Evolutionary conservation across 306 rosid genomes (phyloP), one percentile per base, ranked within the genome.

Genomic region (Aeschynomene evenia): DNA sequence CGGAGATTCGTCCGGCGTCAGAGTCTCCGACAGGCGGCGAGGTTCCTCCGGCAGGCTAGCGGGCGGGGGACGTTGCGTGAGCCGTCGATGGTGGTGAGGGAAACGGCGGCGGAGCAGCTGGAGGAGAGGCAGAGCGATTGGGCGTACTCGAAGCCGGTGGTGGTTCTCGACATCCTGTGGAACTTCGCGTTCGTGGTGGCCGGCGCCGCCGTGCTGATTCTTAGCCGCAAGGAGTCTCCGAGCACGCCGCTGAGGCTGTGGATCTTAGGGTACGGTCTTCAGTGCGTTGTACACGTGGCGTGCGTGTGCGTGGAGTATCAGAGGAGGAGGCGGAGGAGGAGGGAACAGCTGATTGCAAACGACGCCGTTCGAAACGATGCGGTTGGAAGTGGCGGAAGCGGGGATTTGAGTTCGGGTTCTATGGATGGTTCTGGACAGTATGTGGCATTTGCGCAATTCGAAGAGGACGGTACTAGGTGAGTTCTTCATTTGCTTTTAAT

Each of bases 101-200:
- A 94, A 83, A 70, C 92, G 4, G 97, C 99, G 14, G 99, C 99
- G 24, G 99, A 88, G 75, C 99, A 91, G 61, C 68, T 94, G 77
- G 97, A 94, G 79, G 97, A 88, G 88, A 42, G 95, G 31, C 97
- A 94, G 81, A 91, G 92, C 80, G 99, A 94, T 83, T 94, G 99
- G 99, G 99, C 99, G 12, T 91, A 91, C 60, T 94, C 99, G 23
- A 94, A 88, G 81, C 99, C 97, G 10, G 88, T 94, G 11, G 97
- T 94, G 71, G 66, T 91, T 3, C 85, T 94, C 7, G 99, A 94
- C 26, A 45, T 94, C 68, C 72, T 94, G 3, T 94, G 99, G 99
- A 94, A 94, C 70, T 78, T 94, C 40, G 87, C 88, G 0, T 91
- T 95, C 58, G 87, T 94, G 9, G 64, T 82, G 11, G 91, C 84